A percentile compares a stretch with the other conserved stretches of the same genome.
phyloP scores from a whole-genome alignment of 1,139 yeast genomes.

The Candida sp. region DNA sequence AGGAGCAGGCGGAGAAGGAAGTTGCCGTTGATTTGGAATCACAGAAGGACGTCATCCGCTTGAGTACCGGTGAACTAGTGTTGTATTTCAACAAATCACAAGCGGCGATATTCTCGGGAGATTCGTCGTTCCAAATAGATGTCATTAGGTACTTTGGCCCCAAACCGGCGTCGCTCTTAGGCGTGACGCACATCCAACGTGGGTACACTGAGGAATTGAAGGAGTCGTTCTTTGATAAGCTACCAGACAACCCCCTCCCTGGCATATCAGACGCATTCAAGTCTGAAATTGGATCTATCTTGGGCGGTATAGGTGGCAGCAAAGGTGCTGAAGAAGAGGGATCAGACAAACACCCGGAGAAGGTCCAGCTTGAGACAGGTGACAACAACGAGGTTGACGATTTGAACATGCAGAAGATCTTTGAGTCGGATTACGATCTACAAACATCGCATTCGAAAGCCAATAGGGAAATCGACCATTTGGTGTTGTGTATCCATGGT shows the following conservation, averaged over 20 bases:
- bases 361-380: background rate
- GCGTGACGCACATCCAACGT: constrained; percentile 41
- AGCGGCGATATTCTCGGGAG: constrained; percentile 45
- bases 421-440: constrained; percentile 57
- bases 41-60: constrained; percentile 34
- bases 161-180: constrained; percentile 31
- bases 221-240: constrained; percentile 29
- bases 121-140: constrained; percentile 37
- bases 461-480: constrained; percentile 70
- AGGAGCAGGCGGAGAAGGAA: constrained; percentile 1
- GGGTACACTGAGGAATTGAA: constrained; percentile 38
- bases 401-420: constrained; percentile 42
- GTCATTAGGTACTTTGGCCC: constrained; percentile 44
- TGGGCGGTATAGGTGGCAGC: constrained; percentile 15
- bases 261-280: constrained; percentile 33
- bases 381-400: constrained; percentile 21
- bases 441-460: constrained; percentile 35
- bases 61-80: constrained; percentile 34
- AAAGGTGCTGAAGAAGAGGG: constrained; percentile 11
- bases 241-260: constrained; percentile 34
- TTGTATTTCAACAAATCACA: constrained; percentile 34
- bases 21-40: constrained; percentile 17
- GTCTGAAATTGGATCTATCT: constrained; percentile 29
- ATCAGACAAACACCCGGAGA: constrained; percentile 7
- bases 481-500: constrained; percentile 89